These are phyloP conservation scores for Boletus sp. DNA, from an alignment of 768 basidiomycete genomes.

Conservation along the genomic window DNA sequence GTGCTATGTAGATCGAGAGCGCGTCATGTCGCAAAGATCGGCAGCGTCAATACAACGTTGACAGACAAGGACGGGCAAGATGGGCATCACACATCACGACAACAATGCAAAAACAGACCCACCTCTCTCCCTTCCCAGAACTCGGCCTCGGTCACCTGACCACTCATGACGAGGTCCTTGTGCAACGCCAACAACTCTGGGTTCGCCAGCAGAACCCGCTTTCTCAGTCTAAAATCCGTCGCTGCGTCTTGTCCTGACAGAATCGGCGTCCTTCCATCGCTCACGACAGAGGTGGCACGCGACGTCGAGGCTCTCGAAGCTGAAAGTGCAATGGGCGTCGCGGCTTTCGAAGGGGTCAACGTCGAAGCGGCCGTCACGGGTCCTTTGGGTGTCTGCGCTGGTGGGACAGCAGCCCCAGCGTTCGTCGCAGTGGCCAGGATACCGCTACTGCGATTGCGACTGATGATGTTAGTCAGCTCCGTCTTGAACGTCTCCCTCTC, in stretches of 20 bases:
- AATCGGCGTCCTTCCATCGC: conserved; percentile 50
- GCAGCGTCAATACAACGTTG: background rate
- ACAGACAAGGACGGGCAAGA: background rate
- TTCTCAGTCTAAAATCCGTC: conserved; percentile 69
- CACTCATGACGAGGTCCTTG: conserved; percentile 80
- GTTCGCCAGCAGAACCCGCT: conserved; percentile 74
- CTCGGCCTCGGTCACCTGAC: conserved; percentile 86
- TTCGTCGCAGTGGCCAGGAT: conserved; percentile 8
- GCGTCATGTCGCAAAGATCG: background rate
- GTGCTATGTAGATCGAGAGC: conserved; percentile 44
- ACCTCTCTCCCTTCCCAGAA: conserved; percentile 99
- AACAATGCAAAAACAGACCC: conserved; percentile 11
- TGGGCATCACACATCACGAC: background rate
- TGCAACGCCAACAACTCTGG: conserved; percentile 80
- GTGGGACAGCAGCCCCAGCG: conserved; percentile 14
- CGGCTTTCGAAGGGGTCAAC: conserved; percentile 21
- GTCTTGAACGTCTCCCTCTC: conserved; percentile 84
- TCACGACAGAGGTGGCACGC: conserved; percentile 60
- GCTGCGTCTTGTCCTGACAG: conserved; percentile 57
- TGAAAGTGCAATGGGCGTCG: conserved; percentile 30
- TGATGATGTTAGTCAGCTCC: conserved; percentile 73
- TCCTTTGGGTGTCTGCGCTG: conserved; percentile 24
- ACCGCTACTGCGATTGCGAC: conserved; percentile 55
- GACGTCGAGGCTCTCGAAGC: conserved; percentile 50
- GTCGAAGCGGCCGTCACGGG: conserved; percentile 16